Base-by-base conservation (phyloP, 495 filamentous ascomycete genomes). In the Aspergillus homomorphus region DNA sequence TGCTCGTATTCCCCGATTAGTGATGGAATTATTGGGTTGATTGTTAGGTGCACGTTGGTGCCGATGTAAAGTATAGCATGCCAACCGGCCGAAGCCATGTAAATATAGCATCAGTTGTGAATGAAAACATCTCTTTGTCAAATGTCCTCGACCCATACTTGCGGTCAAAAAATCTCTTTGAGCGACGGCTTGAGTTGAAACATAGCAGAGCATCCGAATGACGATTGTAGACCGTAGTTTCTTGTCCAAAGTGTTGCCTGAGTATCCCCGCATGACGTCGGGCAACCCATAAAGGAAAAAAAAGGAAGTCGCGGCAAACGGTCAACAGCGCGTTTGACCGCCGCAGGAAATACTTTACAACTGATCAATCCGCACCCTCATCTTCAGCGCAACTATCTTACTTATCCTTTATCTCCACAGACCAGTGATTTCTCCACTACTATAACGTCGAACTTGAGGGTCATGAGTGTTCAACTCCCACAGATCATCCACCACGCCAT, bases 1-100 rank as follows among this genome's bases (percentile, higher is more conserved):
- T 12, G 82, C 88, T 56, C 80, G 83, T 43, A 89, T 96, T 49
- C 81, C 90, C 12, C 86, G 88, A 58, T 82, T 91, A 75, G 88
- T 89, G 22, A 84, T 95, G 64, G 82, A 82, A 20, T 75, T 96
- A 55, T 67, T 98, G 55, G 86, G 90, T 48, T 65, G 42, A 63
- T 18, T n/a, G 15, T 46, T 9, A 23, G 21, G 8, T 45, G 19
- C 21, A 21, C 9, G 19, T 22, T 10, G 22, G 20, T 38, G 5
- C 12, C 8, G 33, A 38, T 9, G 12, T 2, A 5, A 12, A 38
- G 33, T 14, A 38, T 12, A 38, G 33, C 5, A 38, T 2, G 33
- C 33, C 10, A 38, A 5, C 12, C 10, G 33, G 33, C 33, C 10
- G 33, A 12, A 12, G 4, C 7, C 33, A 38, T 38, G 33, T 38